Evolutionary conservation across 805 yeast species (phyloP), one percentile per base, ranked within the genome.

Genomic region (Barnettozyma populi): DNA sequence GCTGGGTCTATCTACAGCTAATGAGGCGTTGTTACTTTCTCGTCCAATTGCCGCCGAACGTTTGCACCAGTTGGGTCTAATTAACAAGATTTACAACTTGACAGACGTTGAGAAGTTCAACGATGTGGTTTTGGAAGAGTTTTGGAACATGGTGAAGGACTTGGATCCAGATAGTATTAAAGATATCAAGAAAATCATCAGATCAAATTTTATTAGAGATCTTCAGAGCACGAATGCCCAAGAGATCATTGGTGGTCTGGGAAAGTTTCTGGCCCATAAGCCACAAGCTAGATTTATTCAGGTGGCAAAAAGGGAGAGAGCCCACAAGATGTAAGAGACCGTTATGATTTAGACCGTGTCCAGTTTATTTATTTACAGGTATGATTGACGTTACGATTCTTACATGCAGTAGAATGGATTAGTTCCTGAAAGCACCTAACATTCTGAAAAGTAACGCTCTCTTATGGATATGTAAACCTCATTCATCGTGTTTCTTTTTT

Each of bases 1-100:
- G 58, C 68, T 89, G 49, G 96, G 96, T 2, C 70, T 80, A 68
- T 79, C 87, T 51, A 75, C 73, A 52, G 81, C 94, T 14, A 74
- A 82, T 45, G 90, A 88, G 66, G 87, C 88, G 2, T 68, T 89
- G 38, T 69, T 88, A 53, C 74, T 86, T 43, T 79, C 87, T 3
- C 78, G 76, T 61, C 88, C 87, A 14, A 74, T 89, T 35, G 57
- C 63, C 2, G 85, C 86, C 37, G 61, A 71, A n/a, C 83, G 79
- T 23, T 71, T 89, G 63, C 59, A 62, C 41, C 63, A 71, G 20
- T 67, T 74, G 36, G 92, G 90, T 0, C 75, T 87, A 45, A 64
- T 87, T 53, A 82, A 84, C 62, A 74, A 79, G 63, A 65, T 80
- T 24, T 83, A 75, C 59, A 63, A 73, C 20, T 59, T 70, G 55